Evolutionary conservation across 345 rosid species (phyloP).

Genomic region (Abelmoschus esculentus): DNA sequence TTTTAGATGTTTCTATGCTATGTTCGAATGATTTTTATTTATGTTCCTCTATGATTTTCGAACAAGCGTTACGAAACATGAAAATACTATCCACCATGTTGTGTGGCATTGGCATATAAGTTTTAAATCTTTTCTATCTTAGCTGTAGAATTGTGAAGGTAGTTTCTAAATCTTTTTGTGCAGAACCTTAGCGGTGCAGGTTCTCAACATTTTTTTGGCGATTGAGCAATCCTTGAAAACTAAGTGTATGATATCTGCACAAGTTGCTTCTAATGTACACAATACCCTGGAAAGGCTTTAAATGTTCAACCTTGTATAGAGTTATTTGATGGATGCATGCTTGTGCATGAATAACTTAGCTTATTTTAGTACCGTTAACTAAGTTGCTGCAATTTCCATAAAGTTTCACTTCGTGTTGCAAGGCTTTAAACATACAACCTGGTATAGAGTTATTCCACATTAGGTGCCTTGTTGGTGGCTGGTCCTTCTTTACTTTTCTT

Average conservation of each 20-base stretch:
- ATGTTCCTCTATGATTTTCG: not conserved
- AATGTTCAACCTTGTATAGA: too few species aligned
- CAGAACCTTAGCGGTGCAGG: not conserved
- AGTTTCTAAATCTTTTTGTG: not conserved
- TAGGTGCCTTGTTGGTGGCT: slow-evolving; percentile 19
- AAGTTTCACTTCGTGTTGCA: not conserved
- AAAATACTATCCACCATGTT: not conserved
- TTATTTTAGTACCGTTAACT: not conserved
- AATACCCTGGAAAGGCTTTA: too few species aligned
- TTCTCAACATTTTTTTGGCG: not conserved
- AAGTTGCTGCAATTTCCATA: not conserved
- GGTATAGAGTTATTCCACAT: not conserved
- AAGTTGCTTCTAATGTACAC: too few species aligned
- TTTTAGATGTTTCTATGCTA: not conserved
- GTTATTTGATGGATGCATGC: not conserved
- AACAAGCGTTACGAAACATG: not conserved
- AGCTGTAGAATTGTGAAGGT: not conserved
- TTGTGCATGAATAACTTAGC: not conserved
- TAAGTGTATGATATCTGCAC: not conserved
- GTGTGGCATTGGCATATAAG: not conserved
- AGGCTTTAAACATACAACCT: not conserved
- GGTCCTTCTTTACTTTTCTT: not conserved
- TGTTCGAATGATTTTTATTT: not conserved
- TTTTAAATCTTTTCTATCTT: not conserved
- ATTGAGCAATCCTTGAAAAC: not conserved